A percentile compares a stretch with the other conserved stretches of the same genome.
Conservation (phyloP, 2,329 filamentous ascomycete species). For the Neocatenulostroma microsporum region DNA sequence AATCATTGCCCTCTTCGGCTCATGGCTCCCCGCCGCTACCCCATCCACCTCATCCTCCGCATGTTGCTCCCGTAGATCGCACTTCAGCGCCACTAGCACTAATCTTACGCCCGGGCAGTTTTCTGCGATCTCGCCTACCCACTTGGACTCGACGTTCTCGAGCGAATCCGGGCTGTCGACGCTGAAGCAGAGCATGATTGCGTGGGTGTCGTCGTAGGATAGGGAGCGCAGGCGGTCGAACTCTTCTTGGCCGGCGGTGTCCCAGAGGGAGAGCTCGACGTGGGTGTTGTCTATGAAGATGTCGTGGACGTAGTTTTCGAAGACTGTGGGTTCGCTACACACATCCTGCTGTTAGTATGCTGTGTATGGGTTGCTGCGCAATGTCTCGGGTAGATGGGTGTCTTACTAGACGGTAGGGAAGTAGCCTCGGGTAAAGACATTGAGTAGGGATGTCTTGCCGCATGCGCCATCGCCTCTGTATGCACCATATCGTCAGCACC, state of each 20-base stretch:
- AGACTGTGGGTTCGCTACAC: constrained; percentile 79
- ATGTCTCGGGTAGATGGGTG: neutral
- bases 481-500: constrained; percentile 16
- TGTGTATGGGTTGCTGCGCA: neutral
- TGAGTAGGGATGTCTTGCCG: constrained; percentile 93
- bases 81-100: constrained; percentile 92
- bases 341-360: constrained; percentile 9
- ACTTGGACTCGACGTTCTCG: constrained; percentile 98
- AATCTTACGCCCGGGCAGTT: constrained; percentile 95
- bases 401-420: constrained; percentile 91
- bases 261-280: constrained; percentile 96
- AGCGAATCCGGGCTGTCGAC: constrained; percentile 92
- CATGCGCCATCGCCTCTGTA: constrained; percentile 86
- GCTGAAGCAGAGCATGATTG: constrained; percentile 98
- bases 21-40: constrained; percentile 35
- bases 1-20: constrained; percentile 58
- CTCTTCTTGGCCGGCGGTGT: constrained; percentile 97
- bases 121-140: constrained; percentile 95
- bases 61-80: constrained; percentile 75
- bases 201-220: constrained; percentile 95
- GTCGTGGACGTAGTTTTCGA: constrained; percentile 98
- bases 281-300: constrained; percentile 97
- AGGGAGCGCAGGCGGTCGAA: constrained; percentile 93
- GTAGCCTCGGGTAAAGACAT: constrained; percentile 97
- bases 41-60: constrained; percentile 58